Evolutionary conservation across 192 early-diverging fungal genomes (phyloP).

Genomic region (Phycomyces nitens): DNA sequence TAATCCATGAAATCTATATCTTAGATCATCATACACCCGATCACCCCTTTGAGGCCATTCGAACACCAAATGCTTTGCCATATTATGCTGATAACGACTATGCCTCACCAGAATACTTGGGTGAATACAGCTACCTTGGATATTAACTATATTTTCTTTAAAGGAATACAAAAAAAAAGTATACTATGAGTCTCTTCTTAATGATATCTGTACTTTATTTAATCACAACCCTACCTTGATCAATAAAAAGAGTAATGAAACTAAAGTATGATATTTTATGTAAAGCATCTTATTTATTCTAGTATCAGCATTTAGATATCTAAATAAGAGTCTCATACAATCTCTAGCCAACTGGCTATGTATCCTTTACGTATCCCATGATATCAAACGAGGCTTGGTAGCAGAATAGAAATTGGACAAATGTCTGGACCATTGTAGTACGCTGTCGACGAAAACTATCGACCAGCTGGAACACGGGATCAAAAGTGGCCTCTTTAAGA

Average conservation of each 20-base stretch:
- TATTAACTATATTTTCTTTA: slow-evolving; percentile 2
- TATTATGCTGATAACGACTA: slow-evolving; percentile 43
- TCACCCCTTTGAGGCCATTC: slow-evolving; percentile 36
- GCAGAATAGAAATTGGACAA: slow-evolving; percentile 74
- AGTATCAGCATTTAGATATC: no score
- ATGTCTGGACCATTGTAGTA: slow-evolving; percentile 76
- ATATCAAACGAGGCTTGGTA: slow-evolving; percentile 58
- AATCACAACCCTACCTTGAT: no score
- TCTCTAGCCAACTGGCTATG: neutral
- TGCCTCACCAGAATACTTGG: slow-evolving; percentile 27
- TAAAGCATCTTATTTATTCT: no score
- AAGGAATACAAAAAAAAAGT: neutral
- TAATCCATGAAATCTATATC: neutral
- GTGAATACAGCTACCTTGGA: slow-evolving; percentile 39
- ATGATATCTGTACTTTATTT: no score
- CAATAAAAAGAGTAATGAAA: no score
- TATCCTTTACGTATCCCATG: neutral
- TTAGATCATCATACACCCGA: slow-evolving; percentile 35
- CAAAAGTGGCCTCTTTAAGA: slow-evolving; percentile 29
- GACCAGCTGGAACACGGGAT: slow-evolving; percentile 62
- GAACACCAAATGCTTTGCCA: slow-evolving; percentile 24
- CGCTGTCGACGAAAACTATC: slow-evolving; percentile 70
- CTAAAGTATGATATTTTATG: no score
- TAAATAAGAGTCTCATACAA: neutral
- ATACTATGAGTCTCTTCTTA: neutral